Evolutionary conservation across 352 stramenopile species (phyloP).

Genomic region (Phytopythium kandeliae): DNA sequence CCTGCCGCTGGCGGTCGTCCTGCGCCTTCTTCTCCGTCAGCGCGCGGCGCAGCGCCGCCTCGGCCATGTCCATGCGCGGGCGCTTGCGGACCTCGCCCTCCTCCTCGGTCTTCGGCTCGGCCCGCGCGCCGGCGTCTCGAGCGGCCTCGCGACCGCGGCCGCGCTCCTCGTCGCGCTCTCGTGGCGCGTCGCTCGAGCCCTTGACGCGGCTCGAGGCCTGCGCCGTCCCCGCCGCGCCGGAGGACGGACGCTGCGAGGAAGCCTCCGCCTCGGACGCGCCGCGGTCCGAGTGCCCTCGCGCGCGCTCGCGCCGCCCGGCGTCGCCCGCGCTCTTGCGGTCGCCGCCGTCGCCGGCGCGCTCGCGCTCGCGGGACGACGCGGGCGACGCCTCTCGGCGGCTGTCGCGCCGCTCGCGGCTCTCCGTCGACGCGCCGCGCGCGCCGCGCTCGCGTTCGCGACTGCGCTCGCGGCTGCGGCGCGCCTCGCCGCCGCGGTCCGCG

Average conservation of each 20-base stretch:
- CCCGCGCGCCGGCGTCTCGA: conserved; percentile 3
- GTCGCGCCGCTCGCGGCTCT: conserved; percentile 5
- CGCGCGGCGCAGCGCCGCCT: conserved; percentile 61
- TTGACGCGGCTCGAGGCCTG: background rate
- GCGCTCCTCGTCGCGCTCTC: background rate
- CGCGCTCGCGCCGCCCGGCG: background rate
- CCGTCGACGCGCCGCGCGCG: conserved; percentile 6
- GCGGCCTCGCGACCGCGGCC: background rate
- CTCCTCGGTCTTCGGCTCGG: conserved; percentile 12
- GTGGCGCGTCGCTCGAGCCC: background rate
- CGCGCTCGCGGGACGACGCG: background rate
- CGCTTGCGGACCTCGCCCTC: conserved; percentile 37
- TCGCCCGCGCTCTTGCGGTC: background rate
- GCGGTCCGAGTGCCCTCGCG: background rate
- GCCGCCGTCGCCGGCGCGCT: background rate
- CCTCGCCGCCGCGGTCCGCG: conserved; percentile 12
- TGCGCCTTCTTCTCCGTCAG: conserved; percentile 67
- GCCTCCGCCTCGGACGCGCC: background rate
- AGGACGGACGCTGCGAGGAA: background rate
- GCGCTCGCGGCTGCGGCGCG: conserved; percentile 16
- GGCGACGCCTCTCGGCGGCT: background rate
- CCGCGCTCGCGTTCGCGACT: conserved; percentile 15
- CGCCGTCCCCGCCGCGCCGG: background rate
- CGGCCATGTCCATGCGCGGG: conserved; percentile 49
- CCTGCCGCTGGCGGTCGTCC: conserved; percentile 19